Base-by-base conservation (phyloP, 2,329 filamentous ascomycete species). In the Fusarium hostae region DNA sequence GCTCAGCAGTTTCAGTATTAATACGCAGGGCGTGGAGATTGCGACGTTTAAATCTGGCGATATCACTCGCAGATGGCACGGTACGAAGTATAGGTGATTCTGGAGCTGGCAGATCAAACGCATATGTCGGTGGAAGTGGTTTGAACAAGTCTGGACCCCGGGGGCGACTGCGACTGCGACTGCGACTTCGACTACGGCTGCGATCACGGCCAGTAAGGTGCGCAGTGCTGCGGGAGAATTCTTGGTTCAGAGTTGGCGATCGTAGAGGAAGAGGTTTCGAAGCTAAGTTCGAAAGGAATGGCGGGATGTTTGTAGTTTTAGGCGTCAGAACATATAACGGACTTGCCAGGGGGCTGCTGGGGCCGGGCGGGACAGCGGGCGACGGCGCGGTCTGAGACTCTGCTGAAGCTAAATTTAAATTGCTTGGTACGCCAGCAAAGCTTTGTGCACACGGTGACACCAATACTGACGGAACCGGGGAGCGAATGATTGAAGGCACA, bases 311-410 rank as follows among this genome's bases (percentile, higher is more conserved):
- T 63, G 73, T 63, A 41, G 73, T 70, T 65, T 77, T 79, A 32
- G 78, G 77, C 56, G 72, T 77, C 57, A 80, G 71, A 59, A 70
- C 73, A 44, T 77, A 76, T 30, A 71, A 67, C 34, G 78, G 71
- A 45, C 68, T 70, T 20, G 60, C 45, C 28, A 70, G 51, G 68
- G 71, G 71, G 60, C 68, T 73, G 52, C 68, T 70, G 40, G 70
- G 72, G 54, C 76, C 65, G 28, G 72, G 67, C 52, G 69, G 77
- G 55, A 76, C 43, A 51, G 72, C 72, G 45, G 75, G 73, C 52
- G 71, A 75, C 54, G 74, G 74, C 56, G 69, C 63, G 43, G 56
- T 70, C 44, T 48, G 48, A 50, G 55, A 50, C 16, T 45, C 59
- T 58, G 68, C 61, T 55, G 68, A 50, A 54, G 59, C 71, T 74